These are phyloP conservation scores for Fusarium cyanostomum DNA, from an alignment of 2,329 filamentous ascomycete species.

Conservation along the genomic window DNA sequence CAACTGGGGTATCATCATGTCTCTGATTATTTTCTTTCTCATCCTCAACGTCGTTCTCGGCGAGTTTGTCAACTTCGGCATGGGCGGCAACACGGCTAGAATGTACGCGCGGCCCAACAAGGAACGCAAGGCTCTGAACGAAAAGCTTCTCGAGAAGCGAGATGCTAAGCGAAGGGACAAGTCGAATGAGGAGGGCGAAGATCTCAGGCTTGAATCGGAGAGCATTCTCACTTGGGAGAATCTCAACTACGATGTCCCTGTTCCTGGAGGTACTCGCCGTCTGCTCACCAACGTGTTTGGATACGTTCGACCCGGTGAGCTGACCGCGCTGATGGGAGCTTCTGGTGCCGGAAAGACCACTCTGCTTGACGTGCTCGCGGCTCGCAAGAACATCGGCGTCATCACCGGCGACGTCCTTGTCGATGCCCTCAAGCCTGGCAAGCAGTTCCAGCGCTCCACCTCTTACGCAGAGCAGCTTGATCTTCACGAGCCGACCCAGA, in stretches of 20 bases:
- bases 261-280: constrained; percentile 64
- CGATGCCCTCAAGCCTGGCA: constrained; percentile 64
- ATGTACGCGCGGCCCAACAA: constrained; percentile 77
- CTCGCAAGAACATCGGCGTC: constrained; percentile 69
- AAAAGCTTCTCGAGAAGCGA: constrained; percentile 67
- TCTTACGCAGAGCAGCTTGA: constrained; percentile 72
- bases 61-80: constrained; percentile 80
- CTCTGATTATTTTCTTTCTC: constrained; percentile 79
- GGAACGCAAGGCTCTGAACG: constrained; percentile 73
- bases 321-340: constrained; percentile 84
- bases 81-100: constrained; percentile 82
- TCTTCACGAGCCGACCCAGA: constrained; percentile 69
- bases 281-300: constrained; percentile 68
- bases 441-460: constrained; percentile 69
- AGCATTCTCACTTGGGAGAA: constrained; percentile 87
- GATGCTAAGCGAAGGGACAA: constrained; percentile 62
- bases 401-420: constrained; percentile 66
- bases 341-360: constrained; percentile 92
- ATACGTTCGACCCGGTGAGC: constrained; percentile 78
- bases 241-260: constrained; percentile 79
- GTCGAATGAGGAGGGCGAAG: constrained; percentile 55
- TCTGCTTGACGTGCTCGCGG: constrained; percentile 77
- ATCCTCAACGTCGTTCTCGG: constrained; percentile 79
- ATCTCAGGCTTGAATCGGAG: constrained; percentile 67
- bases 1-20: constrained; percentile 83